A percentile compares a stretch with the other conserved stretches of the same genome.
These are phyloP conservation scores for Acacia crassicarpa DNA, from an alignment of 306 rosid genomes.

Conservation along the genomic window DNA sequence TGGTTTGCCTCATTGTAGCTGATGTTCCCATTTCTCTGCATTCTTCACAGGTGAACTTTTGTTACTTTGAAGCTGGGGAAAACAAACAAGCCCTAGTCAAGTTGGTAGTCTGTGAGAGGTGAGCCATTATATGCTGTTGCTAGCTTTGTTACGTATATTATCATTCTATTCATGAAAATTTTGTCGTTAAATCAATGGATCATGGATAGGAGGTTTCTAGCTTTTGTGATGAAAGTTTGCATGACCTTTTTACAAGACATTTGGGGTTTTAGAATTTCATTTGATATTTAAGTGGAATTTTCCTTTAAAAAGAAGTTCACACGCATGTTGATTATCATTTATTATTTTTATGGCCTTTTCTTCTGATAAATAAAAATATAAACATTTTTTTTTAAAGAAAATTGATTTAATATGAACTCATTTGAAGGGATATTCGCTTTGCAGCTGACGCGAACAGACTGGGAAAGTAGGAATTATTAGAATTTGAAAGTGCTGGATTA, in stretches of 20 bases:
- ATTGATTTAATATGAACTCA: too few species aligned
- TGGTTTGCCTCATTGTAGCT: not conserved
- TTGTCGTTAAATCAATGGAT: not conserved
- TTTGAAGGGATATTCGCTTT: too few species aligned
- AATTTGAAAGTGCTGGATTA: not conserved
- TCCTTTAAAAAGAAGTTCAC: too few species aligned
- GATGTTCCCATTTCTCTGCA: constrained; percentile 21
- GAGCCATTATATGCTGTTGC: constrained; percentile 32
- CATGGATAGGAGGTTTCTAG: not conserved
- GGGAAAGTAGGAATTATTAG: too few species aligned
- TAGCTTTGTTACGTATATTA: constrained; percentile 13
- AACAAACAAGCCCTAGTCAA: constrained; percentile 93
- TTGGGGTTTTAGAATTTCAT: too few species aligned
- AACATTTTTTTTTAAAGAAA: too few species aligned
- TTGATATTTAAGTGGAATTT: too few species aligned
- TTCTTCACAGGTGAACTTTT: constrained; percentile 77
- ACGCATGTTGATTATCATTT: too few species aligned
- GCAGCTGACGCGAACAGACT: too few species aligned
- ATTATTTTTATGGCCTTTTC: too few species aligned
- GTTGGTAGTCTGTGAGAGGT: constrained; percentile 89
- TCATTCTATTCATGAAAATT: not conserved
- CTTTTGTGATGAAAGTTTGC: not conserved
- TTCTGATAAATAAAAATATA: too few species aligned
- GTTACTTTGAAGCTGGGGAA: constrained; percentile 91
- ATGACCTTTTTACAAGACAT: too few species aligned